Evolutionary conservation across 2,329 filamentous ascomycete species (phyloP).

Genomic region (Stachybotrys elegans): DNA sequence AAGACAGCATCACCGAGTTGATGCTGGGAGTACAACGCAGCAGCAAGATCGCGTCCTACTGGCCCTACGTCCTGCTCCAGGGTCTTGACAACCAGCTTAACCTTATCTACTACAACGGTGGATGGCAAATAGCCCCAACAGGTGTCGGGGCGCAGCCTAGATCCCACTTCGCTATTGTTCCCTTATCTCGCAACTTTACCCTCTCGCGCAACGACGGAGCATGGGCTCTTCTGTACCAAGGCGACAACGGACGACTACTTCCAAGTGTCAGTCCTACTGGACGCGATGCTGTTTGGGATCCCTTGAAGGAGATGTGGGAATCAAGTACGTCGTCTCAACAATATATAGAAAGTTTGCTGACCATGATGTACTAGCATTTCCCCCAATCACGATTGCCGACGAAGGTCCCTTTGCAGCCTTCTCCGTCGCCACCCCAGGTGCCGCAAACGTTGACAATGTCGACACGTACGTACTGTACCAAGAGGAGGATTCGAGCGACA

Average conservation of each 20-base stretch:
- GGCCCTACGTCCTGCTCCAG: slow-evolving; percentile 1
- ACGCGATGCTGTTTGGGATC: not conserved
- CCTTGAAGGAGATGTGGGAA: not conserved
- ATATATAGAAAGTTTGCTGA: not conserved
- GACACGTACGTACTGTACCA: not conserved
- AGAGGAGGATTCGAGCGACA: not conserved
- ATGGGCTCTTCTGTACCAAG: not conserved
- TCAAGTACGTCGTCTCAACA: not conserved
- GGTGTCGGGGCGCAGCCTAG: not conserved
- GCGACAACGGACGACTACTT: not conserved
- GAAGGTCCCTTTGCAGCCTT: not conserved
- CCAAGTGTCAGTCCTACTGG: not conserved
- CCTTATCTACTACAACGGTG: not conserved
- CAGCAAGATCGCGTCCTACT: not conserved
- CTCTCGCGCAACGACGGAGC: not conserved
- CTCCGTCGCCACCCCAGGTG: not conserved
- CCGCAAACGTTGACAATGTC: not conserved
- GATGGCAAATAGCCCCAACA: not conserved
- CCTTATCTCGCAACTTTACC: not conserved
- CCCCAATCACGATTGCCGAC: not conserved
- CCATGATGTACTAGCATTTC: not conserved
- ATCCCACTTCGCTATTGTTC: not conserved
- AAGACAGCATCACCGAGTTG: not conserved
- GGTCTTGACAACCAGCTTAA: not conserved
- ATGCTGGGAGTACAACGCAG: not conserved